Percentiles rank a stretch among this genome's conserved stretches.
Evolutionary conservation across 805 yeast species (phyloP).

Genomic region (Debaryomyces prosopidis): DNA sequence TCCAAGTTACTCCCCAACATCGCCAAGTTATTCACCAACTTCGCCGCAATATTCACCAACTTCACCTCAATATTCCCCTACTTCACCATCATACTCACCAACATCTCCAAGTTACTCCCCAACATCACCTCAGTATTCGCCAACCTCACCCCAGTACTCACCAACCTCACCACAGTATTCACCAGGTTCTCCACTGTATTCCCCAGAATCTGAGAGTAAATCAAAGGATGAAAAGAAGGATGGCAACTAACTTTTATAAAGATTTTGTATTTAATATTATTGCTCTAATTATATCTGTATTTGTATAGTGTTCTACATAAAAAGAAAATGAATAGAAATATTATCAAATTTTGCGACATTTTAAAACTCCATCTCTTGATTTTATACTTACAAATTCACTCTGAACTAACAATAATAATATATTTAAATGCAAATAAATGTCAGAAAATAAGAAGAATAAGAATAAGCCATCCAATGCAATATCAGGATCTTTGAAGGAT

Average conservation of each 20-base stretch:
- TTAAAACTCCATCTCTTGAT: no score
- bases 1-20: constrained; percentile 78
- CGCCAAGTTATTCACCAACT: constrained; percentile 66
- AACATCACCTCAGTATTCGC: constrained; percentile 70
- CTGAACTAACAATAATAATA: no score
- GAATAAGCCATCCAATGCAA: constrained; percentile 7
- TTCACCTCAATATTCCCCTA: constrained; percentile 51
- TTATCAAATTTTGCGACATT: background rate
- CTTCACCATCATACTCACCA: constrained; percentile 56
- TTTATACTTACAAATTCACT: no score
- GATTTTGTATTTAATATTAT: constrained; percentile 1
- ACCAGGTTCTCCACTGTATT: constrained; percentile 70
- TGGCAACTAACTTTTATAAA: background rate
- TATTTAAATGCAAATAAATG: no score
- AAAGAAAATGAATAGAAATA: constrained; percentile 1
- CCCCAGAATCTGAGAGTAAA: constrained; percentile 31
- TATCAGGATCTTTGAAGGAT: constrained; percentile 44
- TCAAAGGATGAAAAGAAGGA: constrained; percentile 12
- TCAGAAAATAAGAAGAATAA: constrained; percentile 1
- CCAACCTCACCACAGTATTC: constrained; percentile 81
- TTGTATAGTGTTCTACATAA: background rate
- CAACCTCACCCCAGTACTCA: constrained; percentile 48
- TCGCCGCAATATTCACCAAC: constrained; percentile 77
- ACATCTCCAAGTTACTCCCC: constrained; percentile 56
- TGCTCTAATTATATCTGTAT: background rate